Evolutionary conservation across 495 filamentous ascomycete species (phyloP).

Genomic region (Acidiella bohemica): DNA sequence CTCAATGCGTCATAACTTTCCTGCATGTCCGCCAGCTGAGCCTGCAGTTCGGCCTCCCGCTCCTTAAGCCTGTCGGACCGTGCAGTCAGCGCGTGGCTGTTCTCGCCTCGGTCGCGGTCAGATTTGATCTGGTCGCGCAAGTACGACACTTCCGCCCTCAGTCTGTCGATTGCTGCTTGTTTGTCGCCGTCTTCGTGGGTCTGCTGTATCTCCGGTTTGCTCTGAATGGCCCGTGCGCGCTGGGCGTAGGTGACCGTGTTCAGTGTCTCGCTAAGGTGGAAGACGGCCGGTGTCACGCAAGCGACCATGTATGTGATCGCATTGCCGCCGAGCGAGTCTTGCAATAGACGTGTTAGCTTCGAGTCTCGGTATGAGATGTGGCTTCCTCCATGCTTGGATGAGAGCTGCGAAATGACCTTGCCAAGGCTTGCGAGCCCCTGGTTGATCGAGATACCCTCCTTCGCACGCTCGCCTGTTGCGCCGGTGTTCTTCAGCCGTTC

Average conservation of each 20-base stretch:
- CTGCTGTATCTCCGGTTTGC: conserved; percentile 92
- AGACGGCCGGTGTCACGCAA: conserved; percentile 92
- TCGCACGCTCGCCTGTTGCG: conserved; percentile 87
- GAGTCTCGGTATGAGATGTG: conserved; percentile 98
- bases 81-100: not conserved
- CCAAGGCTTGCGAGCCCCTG: conserved; percentile 87
- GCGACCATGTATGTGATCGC: conserved; percentile 99
- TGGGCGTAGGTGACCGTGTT: conserved; percentile 98
- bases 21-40: conserved; percentile 81
- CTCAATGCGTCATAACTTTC: conserved; percentile 89
- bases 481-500: conserved; percentile 95
- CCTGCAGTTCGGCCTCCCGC: conserved; percentile 80
- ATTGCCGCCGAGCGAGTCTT: conserved; percentile 96
- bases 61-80: conserved; percentile 65
- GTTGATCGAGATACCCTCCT: conserved; percentile 97
- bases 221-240: conserved; percentile 90
- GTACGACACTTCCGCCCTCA: conserved; percentile 89
- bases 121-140: conserved; percentile 85
- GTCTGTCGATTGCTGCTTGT: conserved; percentile 81
- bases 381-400: conserved; percentile 70
- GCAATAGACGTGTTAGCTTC: conserved; percentile 83
- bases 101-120: conserved; percentile 45
- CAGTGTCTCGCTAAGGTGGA: conserved; percentile 92
- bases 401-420: conserved; percentile 97
- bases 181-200: conserved; percentile 83